Conservation (phyloP, 2,329 filamentous ascomycete genomes). For the Phialemonium atrogriseum region DNA sequence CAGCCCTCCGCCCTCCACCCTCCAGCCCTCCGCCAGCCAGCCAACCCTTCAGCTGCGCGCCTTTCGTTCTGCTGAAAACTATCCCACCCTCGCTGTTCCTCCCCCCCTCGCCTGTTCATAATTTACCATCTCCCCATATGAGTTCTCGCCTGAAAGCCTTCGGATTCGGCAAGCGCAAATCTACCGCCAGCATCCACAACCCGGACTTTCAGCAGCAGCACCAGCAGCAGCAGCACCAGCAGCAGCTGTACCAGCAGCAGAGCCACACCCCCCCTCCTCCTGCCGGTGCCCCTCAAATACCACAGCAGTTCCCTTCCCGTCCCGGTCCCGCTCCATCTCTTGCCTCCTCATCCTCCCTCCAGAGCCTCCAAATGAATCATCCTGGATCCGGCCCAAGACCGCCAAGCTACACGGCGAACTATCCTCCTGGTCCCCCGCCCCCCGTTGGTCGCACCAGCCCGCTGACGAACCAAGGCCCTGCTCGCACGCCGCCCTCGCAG, state of each 20-base stretch:
- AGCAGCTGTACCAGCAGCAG: too few species aligned
- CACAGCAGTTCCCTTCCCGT: conserved; percentile 35
- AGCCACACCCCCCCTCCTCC: conserved; percentile 29
- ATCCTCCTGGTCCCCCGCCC: conserved; percentile 36
- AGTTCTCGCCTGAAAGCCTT: conserved; percentile 72
- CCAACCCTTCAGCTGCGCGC: too few species aligned
- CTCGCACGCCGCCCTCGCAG: conserved; percentile 49
- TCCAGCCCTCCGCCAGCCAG: too few species aligned
- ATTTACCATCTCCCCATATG: too few species aligned
- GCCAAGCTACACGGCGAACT: conserved; percentile 55
- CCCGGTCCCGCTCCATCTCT: conserved; percentile 34
- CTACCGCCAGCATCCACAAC: conserved; percentile 47
- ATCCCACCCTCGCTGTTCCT: too few species aligned
- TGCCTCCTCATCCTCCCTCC: conserved; percentile 36
- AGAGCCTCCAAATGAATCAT: conserved; percentile 55
- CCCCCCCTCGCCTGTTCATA: too few species aligned
- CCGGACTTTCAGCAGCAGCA: too few species aligned
- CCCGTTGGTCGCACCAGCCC: conserved; percentile 46
- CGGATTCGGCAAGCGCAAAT: conserved; percentile 75
- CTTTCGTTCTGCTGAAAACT: too few species aligned
- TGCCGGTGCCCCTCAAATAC: conserved; percentile 35
- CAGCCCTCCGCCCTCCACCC: too few species aligned
- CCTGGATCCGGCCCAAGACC: conserved; percentile 51
- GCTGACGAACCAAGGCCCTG: conserved; percentile 35
- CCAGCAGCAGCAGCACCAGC: too few species aligned